Base-by-base conservation (phyloP, 257 asterid genomes). In the Scutellaria barbata region DNA sequence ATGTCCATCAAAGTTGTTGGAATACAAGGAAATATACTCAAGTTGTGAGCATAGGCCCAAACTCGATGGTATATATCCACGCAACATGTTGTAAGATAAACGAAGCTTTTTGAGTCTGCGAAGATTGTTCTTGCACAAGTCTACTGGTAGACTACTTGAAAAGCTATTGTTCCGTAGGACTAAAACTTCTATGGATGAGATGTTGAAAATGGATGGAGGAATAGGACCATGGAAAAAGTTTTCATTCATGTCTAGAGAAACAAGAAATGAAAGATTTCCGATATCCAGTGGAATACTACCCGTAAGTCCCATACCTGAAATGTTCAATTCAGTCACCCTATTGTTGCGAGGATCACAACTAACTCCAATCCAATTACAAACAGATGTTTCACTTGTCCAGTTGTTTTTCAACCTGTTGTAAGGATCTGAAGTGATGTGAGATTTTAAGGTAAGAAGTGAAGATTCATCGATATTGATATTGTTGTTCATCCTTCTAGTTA, bases 171-270 rank as follows among this genome's bases (percentile, higher is more conserved):
- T 10, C 42, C 3, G 7, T 3, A 79, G 2, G 8, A 5, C 8
- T 17, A 71, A 39, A 8, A 3, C 4, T 58, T 71, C 9, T 41
- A 79, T 14, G 0, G 73, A 41, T 2, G 76, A 67, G 30, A 71
- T 67, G 41, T 75, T 80, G 81, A 80, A 80, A 46, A 74, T 8
- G 6, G 63, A 54, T 16, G 18, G n/a, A 18, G 84, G 81, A 12
- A 75, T 48, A 9, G 67, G 57, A 8, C 84, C 78, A 1, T 35
- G 54, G 18, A 80, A 66, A 22, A 5, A 60, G 59, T 80, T 71
- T 0, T 3, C 10, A 25, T 77, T 61, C 62, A 75, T 25, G 65
- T 79, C 42, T 1, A 79, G 51, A 3, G 55, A 25, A 5, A 39
- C 68, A 0, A 75, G 78, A 30, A 72, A 79, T 2, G 84, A 75